phyloP scores from a whole-genome alignment of 2,329 filamentous ascomycete genomes.

The Aspergillus thermomutatus region DNA sequence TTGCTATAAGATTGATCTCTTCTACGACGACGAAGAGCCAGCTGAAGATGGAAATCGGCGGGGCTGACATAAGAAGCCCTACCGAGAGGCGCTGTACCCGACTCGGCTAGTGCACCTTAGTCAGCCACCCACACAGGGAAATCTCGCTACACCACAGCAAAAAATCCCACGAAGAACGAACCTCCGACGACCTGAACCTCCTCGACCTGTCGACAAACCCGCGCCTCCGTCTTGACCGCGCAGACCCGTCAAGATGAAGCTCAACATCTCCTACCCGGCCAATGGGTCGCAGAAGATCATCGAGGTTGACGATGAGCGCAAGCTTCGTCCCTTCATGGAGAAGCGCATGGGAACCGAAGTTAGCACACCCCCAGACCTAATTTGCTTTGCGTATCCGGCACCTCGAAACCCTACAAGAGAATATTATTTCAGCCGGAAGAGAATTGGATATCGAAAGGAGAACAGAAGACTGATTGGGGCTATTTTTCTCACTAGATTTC shows the following conservation, averaged over 20 bases:
- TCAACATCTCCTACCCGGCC: constrained; percentile 86
- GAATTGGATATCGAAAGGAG: constrained; percentile 14
- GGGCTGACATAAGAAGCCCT: constrained; percentile 26
- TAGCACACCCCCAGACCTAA: constrained; percentile 28
- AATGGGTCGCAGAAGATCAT: constrained; percentile 99
- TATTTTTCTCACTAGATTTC: constrained; percentile 60
- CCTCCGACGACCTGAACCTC: constrained; percentile 37
- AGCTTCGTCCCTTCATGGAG: constrained; percentile 98
- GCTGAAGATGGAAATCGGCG: not conserved
- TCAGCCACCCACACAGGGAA: constrained; percentile 37
- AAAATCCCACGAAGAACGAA: constrained; percentile 38
- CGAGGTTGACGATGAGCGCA: constrained; percentile 99
- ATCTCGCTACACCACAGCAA: constrained; percentile 40
- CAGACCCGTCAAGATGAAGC: constrained; percentile 65
- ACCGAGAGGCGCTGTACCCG: constrained; percentile 17
- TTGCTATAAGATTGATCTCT: not conserved
- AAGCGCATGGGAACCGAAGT: constrained; percentile 71
- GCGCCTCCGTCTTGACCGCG: constrained; percentile 48
- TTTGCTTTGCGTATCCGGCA: constrained; percentile 6
- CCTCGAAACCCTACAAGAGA: constrained; percentile 9
- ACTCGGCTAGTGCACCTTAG: constrained; percentile 31
- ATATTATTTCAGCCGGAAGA: not conserved
- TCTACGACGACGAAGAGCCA: not conserved
- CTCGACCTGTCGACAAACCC: constrained; percentile 40
- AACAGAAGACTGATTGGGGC: constrained; percentile 32